These are phyloP conservation scores for Talaromyces funiculosus DNA, from an alignment of 2,329 filamentous ascomycete species.

Conservation along the genomic window DNA sequence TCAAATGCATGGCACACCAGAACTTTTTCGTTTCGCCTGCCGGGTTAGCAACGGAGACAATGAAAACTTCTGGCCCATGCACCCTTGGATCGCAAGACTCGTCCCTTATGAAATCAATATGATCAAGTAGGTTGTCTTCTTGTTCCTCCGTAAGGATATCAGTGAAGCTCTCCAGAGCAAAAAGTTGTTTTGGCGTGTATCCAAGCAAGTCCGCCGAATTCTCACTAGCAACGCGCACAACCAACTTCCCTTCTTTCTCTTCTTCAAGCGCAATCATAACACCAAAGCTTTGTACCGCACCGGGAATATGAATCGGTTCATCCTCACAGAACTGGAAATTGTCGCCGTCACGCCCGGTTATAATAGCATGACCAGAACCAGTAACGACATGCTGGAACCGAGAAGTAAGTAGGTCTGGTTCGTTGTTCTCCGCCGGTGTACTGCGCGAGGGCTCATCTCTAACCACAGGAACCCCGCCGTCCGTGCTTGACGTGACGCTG, in stretches of 20 bases:
- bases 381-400: conserved; percentile 75
- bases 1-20: conserved; percentile 83
- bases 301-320: conserved; percentile 82
- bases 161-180: conserved; percentile 68
- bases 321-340: conserved; percentile 78
- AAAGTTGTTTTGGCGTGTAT: conserved; percentile 70
- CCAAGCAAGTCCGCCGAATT: conserved; percentile 72
- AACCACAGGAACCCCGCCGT: conserved; percentile 15
- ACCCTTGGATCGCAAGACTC: conserved; percentile 68
- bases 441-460: conserved; percentile 17
- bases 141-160: conserved; percentile 81
- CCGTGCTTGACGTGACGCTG: conserved; percentile 14
- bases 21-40: conserved; percentile 58
- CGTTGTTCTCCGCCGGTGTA: conserved; percentile 37
- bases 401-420: conserved; percentile 55
- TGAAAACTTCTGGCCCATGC: conserved; percentile 83
- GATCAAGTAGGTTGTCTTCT: conserved; percentile 74
- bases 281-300: conserved; percentile 77
- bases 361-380: conserved; percentile 72
- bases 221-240: conserved; percentile 71
- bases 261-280: conserved; percentile 69
- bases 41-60: conserved; percentile 62
- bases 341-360: conserved; percentile 69
- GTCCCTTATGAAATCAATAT: conserved; percentile 81
- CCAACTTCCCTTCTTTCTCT: conserved; percentile 60